phyloP scores from a whole-genome alignment of 306 rosid species.

The Cyamopsis tetragonoloba region DNA sequence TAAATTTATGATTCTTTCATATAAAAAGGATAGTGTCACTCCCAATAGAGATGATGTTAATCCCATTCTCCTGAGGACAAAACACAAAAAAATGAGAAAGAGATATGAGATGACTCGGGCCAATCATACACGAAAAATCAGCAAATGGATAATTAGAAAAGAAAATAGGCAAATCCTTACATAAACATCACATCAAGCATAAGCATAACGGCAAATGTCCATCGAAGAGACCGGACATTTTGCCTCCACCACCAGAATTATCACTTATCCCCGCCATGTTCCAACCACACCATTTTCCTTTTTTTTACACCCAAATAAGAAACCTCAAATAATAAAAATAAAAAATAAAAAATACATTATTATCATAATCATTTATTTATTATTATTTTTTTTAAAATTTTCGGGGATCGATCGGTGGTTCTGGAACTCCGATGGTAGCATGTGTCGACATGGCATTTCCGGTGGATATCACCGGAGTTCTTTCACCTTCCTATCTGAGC shows the following conservation, averaged over 20 bases:
- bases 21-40: no score
- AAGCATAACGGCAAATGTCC: conserved; percentile 9
- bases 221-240: not conserved
- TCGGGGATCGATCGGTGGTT: not conserved
- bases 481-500: conserved; percentile 28
- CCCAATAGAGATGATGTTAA: no score
- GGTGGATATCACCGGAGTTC: conserved; percentile 37
- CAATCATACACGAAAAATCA: not conserved
- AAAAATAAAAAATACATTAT: no score
- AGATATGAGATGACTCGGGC: conserved; percentile 19
- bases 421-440: conserved; percentile 49
- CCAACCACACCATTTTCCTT: conserved; percentile 36
- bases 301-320: conserved; percentile 16
- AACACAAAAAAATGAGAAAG: no score
- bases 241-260: conserved; percentile 32
- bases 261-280: conserved; percentile 20
- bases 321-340: not conserved
- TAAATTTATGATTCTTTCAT: no score
- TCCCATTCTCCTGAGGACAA: no score
- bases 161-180: not conserved
- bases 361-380: not conserved
- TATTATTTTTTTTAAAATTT: not conserved
- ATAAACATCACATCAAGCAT: conserved; percentile 19
- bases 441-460: conserved; percentile 54
- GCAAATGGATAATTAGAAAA: conserved; percentile 15